These are phyloP conservation scores for Parietichytrium sp. DNA, from an alignment of 108 stramenopile species.

Conservation along the genomic window DNA sequence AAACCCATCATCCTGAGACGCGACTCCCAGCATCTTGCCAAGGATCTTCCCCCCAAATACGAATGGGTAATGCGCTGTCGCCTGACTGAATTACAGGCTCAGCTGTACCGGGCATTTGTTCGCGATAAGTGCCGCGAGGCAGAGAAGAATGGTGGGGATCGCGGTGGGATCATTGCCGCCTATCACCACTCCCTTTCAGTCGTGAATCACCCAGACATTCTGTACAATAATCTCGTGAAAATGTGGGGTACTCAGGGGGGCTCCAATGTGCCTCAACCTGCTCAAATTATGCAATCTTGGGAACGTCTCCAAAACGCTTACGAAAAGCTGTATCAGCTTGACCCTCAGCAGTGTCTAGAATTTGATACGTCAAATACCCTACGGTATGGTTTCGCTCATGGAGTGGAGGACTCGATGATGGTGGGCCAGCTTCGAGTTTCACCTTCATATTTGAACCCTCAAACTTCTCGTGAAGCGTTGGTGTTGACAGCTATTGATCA, in stretches of 20 bases:
- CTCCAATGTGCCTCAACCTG: too few relatives aligned
- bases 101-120: conserved; percentile 33
- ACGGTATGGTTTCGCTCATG: too few relatives aligned
- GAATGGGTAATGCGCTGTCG: conserved; percentile 35
- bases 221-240: neutral
- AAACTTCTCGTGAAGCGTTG: too few relatives aligned
- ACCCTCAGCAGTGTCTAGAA: too few relatives aligned
- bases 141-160: neutral
- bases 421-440: too few relatives aligned
- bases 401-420: too few relatives aligned
- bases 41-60: neutral
- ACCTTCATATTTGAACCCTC: too few relatives aligned
- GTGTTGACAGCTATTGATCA: too few relatives aligned
- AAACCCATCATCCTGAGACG: conserved; percentile 8
- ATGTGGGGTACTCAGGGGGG: neutral
- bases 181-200: conserved; percentile 32
- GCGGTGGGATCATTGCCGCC: conserved; percentile 7
- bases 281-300: too few relatives aligned
- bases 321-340: too few relatives aligned
- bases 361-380: too few relatives aligned
- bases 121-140: neutral
- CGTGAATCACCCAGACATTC: conserved; percentile 41
- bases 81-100: neutral
- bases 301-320: too few relatives aligned
- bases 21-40: neutral